A percentile compares a stretch with the other conserved stretches of the same genome.
These are phyloP conservation scores for Arbutus unedo DNA, from an alignment of 148 eudicot species.

Conservation along the genomic window DNA sequence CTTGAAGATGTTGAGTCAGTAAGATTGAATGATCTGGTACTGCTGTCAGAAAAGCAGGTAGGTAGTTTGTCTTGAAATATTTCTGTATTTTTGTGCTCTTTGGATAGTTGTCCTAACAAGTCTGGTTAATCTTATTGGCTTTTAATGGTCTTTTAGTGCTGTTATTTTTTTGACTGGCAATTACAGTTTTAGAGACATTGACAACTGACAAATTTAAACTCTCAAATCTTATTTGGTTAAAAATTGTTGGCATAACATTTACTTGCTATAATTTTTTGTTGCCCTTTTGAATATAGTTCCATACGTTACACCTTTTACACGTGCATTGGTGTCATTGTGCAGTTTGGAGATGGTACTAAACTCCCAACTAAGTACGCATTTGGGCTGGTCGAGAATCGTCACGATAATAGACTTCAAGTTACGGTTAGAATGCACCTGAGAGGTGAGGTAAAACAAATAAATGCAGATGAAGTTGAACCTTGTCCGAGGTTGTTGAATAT, in stretches of 20 bases:
- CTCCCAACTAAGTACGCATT: slow-evolving; percentile 65
- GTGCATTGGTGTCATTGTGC: slow-evolving; percentile 28
- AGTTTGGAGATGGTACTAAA: slow-evolving; percentile 44
- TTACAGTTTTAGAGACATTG: not conserved
- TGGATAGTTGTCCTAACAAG: not conserved
- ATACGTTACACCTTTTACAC: not conserved
- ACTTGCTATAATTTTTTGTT: not conserved
- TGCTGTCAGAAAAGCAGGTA: slow-evolving; percentile 69
- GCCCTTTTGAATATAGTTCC: not conserved
- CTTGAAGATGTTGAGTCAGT: slow-evolving; percentile 39
- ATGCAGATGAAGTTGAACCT: slow-evolving; percentile 37
- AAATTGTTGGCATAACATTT: not conserved
- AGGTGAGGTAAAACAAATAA: slow-evolving; percentile 52
- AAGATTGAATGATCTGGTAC: slow-evolving; percentile 67
- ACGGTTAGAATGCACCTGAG: slow-evolving; percentile 61
- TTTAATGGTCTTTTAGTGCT: not conserved
- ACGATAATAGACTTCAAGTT: slow-evolving; percentile 26
- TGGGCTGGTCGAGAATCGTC: slow-evolving; percentile 83
- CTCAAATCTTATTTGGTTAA: not conserved
- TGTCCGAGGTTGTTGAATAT: slow-evolving; percentile 52
- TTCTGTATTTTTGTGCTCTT: not conserved
- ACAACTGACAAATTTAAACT: not conserved
- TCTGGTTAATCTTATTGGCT: not conserved
- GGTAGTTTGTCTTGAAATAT: not conserved
- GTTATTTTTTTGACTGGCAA: not conserved